phyloP scores from a whole-genome alignment of 2,329 filamentous ascomycete species.

The Coccinonectria pachysandricola region DNA sequence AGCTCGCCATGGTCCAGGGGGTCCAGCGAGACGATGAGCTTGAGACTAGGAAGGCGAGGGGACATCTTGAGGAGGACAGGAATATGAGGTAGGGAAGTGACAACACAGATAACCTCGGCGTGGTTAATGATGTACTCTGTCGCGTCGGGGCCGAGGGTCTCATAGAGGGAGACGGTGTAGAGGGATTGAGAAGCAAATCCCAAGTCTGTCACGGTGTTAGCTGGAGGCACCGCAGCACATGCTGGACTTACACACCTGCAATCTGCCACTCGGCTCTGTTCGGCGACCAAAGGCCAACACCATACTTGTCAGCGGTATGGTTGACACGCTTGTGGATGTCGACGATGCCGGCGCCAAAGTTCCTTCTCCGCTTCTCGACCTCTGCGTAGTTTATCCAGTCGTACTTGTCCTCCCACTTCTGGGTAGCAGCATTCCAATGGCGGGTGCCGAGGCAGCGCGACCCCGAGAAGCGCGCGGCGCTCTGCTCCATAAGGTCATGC shows the following conservation, averaged over 20 bases:
- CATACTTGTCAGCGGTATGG: constrained; percentile 51
- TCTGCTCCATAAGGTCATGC: constrained; percentile 70
- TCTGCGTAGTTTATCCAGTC: constrained; percentile 77
- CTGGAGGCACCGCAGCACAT: too few relatives aligned
- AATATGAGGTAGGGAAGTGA: constrained; percentile 71
- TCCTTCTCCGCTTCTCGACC: constrained; percentile 66
- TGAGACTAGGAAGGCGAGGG: constrained; percentile 66
- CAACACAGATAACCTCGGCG: constrained; percentile 62
- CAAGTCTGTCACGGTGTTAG: constrained; percentile 50
- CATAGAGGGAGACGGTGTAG: constrained; percentile 88
- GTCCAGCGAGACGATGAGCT: constrained; percentile 82
- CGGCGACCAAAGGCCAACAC: constrained; percentile 76
- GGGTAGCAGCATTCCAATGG: constrained; percentile 63
- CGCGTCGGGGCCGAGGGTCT: constrained; percentile 83
- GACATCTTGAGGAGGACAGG: constrained; percentile 70
- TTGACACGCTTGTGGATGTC: constrained; percentile 69
- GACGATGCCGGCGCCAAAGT: constrained; percentile 76
- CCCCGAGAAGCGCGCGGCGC: constrained; percentile 52
- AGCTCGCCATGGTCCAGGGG: constrained; percentile 70
- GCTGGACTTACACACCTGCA: constrained; percentile 43
- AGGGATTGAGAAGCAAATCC: constrained; percentile 79
- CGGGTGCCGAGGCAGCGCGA: constrained; percentile 70
- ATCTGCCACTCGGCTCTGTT: constrained; percentile 86
- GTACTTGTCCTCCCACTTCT: constrained; percentile 64
- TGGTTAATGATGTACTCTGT: constrained; percentile 97